Conservation (phyloP, 371 early-diverging fungal genomes). For the Actinomortierella wolfii region DNA sequence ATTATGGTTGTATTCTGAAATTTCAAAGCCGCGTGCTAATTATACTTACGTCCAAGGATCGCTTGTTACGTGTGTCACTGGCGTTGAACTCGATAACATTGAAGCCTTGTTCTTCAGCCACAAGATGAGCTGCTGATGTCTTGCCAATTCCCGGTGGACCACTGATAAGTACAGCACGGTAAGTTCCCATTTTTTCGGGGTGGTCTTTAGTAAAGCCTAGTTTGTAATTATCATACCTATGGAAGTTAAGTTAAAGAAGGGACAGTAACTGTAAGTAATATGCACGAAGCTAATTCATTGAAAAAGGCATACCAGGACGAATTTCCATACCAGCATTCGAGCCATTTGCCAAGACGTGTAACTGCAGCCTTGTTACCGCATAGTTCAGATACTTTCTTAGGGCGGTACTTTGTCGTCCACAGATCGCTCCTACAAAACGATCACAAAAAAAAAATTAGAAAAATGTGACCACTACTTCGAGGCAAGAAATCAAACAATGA, state of each 20-base stretch:
- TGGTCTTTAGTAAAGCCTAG: slow-evolving; percentile 46
- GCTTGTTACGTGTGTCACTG: slow-evolving; percentile 97
- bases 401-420: slow-evolving; percentile 99
- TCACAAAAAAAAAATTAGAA: not conserved
- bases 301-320: no score
- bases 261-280: no score
- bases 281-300: no score
- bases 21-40: not conserved
- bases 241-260: slow-evolving; percentile 2
- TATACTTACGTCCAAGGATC: slow-evolving; percentile 69
- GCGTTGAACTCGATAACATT: slow-evolving; percentile 99
- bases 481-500: not conserved
- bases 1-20: not conserved
- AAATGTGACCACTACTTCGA: not conserved
- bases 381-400: slow-evolving; percentile 80
- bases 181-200: slow-evolving; percentile 39
- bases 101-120: slow-evolving; percentile 80
- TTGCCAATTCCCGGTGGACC: slow-evolving; percentile 99
- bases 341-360: slow-evolving; percentile 76
- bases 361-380: slow-evolving; percentile 89
- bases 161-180: slow-evolving; percentile 86
- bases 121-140: slow-evolving; percentile 95
- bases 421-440: slow-evolving; percentile 49
- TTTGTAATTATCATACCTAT: slow-evolving; percentile 45
- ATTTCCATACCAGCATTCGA: slow-evolving; percentile 65